Conservation (phyloP, 208 protist species). For the Acanthamoeba comandoni region DNA sequence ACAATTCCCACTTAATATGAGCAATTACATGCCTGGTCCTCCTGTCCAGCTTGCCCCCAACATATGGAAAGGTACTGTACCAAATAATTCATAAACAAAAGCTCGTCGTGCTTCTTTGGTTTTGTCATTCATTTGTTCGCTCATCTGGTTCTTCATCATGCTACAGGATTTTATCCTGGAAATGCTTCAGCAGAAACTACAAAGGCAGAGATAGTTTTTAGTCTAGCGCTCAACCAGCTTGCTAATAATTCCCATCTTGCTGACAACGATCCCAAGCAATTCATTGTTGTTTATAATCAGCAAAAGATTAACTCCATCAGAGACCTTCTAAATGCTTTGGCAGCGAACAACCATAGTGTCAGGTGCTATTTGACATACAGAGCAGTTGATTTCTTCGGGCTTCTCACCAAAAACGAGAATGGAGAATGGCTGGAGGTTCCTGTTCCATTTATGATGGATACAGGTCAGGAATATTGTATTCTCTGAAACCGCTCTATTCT, state of each 20-base stretch:
- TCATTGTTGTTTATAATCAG: conserved; percentile 37
- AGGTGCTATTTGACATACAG: conserved; percentile 63
- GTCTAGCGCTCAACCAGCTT: conserved; percentile 66
- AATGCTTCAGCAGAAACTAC: conserved; percentile 43
- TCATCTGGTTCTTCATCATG: background rate
- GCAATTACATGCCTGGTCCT: conserved; percentile 22
- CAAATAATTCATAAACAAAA: background rate
- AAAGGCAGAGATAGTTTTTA: conserved; percentile 64
- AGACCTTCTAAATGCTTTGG: conserved; percentile 39
- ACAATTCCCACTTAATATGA: conserved; percentile 12
- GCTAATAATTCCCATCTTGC: conserved; percentile 62
- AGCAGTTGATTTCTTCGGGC: conserved; percentile 68
- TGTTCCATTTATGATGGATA: conserved; percentile 44
- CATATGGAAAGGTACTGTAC: conserved; percentile 39
- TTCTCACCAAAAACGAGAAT: conserved; percentile 33
- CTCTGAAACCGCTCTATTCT: background rate
- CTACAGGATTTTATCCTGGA: conserved; percentile 56
- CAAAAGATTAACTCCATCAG: conserved; percentile 3
- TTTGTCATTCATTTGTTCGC: background rate
- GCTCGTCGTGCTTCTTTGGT: background rate
- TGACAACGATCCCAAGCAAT: conserved; percentile 15
- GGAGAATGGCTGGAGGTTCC: conserved; percentile 62
- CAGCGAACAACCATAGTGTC: conserved; percentile 41
- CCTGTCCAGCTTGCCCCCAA: conserved; percentile 63
- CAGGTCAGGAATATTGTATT: background rate